Conservation (phyloP, 1,284 basidiomycete genomes). For the Cryptococcus hybrid region DNA sequence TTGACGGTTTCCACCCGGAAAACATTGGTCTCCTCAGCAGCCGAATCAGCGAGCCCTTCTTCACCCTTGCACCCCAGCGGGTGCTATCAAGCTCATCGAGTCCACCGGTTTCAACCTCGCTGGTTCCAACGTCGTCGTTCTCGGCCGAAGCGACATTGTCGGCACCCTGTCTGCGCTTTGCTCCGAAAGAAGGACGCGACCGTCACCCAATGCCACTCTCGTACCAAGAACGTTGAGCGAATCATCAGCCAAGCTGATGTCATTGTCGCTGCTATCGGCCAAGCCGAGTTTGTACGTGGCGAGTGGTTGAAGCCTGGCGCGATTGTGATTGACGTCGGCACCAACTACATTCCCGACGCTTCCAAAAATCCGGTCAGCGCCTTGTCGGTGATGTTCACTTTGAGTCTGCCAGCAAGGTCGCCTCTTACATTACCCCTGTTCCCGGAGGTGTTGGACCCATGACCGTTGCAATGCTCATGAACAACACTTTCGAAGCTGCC, state of each 20-base stretch:
- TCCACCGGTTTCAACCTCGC: conserved; percentile 71
- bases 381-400: conserved; percentile 97
- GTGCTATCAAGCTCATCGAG: conserved; percentile 86
- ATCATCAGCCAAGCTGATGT: conserved; percentile 88
- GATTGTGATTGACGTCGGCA: conserved; percentile 94
- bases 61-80: conserved; percentile 88
- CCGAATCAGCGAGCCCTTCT: conserved; percentile 84
- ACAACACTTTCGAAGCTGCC: conserved; percentile 85
- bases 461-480: conserved; percentile 99
- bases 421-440: conserved; percentile 92
- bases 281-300: conserved; percentile 84
- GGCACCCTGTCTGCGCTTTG: conserved; percentile 73
- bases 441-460: conserved; percentile 98
- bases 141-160: conserved; percentile 97
- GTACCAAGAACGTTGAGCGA: conserved; percentile 70
- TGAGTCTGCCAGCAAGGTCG: conserved; percentile 69
- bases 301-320: conserved; percentile 95
- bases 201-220: conserved; percentile 96
- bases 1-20: conserved; percentile 99
- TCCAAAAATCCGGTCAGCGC: conserved; percentile 94
- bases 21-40: conserved; percentile 96
- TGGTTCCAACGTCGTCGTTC: conserved; percentile 83
- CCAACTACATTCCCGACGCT: conserved; percentile 89
- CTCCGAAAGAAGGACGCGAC: conserved; percentile 89
- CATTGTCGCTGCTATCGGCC: conserved; percentile 89